These are phyloP conservation scores for Rhizodiscina lignyota DNA, from an alignment of 495 filamentous ascomycete genomes.

Conservation along the genomic window DNA sequence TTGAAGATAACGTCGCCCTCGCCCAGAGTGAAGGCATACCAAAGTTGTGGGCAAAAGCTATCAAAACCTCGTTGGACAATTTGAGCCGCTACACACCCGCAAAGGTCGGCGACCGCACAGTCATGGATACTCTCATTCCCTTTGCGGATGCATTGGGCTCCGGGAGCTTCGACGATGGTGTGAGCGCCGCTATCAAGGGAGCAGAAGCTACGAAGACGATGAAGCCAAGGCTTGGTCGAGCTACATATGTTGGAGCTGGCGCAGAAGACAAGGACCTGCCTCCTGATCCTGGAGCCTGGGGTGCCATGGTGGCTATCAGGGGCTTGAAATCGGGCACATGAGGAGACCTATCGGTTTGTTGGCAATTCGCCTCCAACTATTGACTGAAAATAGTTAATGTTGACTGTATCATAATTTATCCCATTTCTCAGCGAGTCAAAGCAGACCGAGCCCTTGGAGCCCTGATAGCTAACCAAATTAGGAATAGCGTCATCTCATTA, in stretches of 20 bases:
- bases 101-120: slow-evolving; percentile 70
- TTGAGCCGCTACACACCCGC: slow-evolving; percentile 81
- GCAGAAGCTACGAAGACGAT: slow-evolving; percentile 79
- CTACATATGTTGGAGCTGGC: slow-evolving; percentile 87
- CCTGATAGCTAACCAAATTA: too few relatives aligned
- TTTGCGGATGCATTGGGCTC: slow-evolving; percentile 58
- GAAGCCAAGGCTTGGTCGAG: slow-evolving; percentile 72
- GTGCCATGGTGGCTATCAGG: slow-evolving; percentile 60
- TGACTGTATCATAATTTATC: too few relatives aligned
- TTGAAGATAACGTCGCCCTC: slow-evolving; percentile 71
- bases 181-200: slow-evolving; percentile 54
- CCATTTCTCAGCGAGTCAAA: too few relatives aligned
- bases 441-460: too few relatives aligned
- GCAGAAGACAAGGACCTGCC: slow-evolving; percentile 64
- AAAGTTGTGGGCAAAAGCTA: too few relatives aligned
- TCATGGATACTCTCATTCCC: slow-evolving; percentile 79
- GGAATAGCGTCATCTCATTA: too few relatives aligned
- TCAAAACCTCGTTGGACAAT: slow-evolving; percentile 50
- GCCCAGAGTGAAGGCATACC: too few relatives aligned
- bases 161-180: slow-evolving; percentile 49
- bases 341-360: too few relatives aligned
- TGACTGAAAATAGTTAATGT: too few relatives aligned
- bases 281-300: slow-evolving; percentile 85
- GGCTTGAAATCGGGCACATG: too few relatives aligned
- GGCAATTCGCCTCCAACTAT: too few relatives aligned